Conservation (phyloP, 805 yeast genomes). For the Candida ipomoeae region DNA sequence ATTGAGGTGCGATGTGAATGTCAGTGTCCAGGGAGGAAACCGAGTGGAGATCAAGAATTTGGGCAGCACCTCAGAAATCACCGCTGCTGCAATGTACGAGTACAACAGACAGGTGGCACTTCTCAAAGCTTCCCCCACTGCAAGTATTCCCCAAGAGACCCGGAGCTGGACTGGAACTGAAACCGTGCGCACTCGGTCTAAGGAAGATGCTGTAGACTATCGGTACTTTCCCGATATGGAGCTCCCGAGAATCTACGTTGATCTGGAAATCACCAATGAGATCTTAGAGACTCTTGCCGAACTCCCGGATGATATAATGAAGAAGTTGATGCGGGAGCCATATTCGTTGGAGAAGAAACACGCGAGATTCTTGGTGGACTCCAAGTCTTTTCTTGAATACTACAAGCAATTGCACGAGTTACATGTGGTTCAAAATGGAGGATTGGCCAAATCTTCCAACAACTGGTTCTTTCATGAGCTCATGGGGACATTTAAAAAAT, state of each 20-base stretch:
- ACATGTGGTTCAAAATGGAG: slow-evolving; percentile 37
- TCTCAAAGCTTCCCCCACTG: slow-evolving; percentile 30
- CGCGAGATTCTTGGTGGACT: slow-evolving; percentile 62
- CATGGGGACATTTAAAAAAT: slow-evolving; percentile 61
- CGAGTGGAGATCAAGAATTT: slow-evolving; percentile 89
- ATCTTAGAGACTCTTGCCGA: slow-evolving; percentile 46
- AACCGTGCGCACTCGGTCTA: slow-evolving; percentile 66
- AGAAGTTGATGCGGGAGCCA: slow-evolving; percentile 43
- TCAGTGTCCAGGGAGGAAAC: slow-evolving; percentile 68
- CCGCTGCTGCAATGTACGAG: slow-evolving; percentile 70
- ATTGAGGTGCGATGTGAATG: slow-evolving; percentile 89
- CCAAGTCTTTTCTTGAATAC: slow-evolving; percentile 46
- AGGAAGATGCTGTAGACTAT: slow-evolving; percentile 82
- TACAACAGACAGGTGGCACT: slow-evolving; percentile 61
- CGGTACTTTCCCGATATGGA: slow-evolving; percentile 95
- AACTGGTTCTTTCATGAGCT: slow-evolving; percentile 85
- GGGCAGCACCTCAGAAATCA: slow-evolving; percentile 77
- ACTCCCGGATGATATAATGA: slow-evolving; percentile 58
- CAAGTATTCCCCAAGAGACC: slow-evolving; percentile 52
- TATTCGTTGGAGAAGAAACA: slow-evolving; percentile 63
- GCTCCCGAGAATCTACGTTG: slow-evolving; percentile 55
- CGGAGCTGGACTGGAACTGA: slow-evolving; percentile 85
- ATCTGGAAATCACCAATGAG: slow-evolving; percentile 37
- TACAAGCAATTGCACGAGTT: slow-evolving; percentile 39
- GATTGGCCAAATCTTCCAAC: slow-evolving; percentile 22